Conservation (phyloP, 805 yeast species). For the Candida chilensis region DNA sequence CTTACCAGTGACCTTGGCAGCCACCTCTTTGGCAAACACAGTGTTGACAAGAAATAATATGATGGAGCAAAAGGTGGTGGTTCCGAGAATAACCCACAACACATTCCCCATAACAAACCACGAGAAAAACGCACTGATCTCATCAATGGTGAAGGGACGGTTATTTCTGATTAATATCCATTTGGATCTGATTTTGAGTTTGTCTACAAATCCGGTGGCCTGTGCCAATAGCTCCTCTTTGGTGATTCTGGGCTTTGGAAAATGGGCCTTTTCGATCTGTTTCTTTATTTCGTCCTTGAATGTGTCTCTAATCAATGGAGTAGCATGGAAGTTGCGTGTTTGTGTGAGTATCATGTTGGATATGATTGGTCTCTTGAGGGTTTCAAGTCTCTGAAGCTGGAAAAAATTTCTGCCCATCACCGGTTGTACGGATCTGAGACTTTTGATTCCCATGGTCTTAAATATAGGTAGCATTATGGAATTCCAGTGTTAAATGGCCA, state of each 20-base stretch:
- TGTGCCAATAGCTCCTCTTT: constrained; percentile 14
- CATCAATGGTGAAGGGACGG: constrained; percentile 39
- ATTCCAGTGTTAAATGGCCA: no score
- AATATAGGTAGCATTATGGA: no score
- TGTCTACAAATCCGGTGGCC: constrained; percentile 4
- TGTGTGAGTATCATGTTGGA: no score
- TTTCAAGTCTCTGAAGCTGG: no score
- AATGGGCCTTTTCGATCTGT: neutral
- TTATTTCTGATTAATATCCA: constrained; percentile 41
- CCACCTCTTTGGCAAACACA: constrained; percentile 13
- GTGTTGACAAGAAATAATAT: constrained; percentile 33
- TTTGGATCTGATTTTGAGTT: constrained; percentile 12
- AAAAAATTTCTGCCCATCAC: no score
- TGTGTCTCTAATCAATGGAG: no score
- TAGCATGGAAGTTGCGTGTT: no score
- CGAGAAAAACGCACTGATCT: constrained; percentile 43
- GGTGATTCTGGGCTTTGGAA: constrained; percentile 5
- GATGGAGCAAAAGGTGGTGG: constrained; percentile 45
- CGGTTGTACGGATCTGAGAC: no score
- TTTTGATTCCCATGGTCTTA: no score
- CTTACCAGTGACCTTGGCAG: constrained; percentile 10
- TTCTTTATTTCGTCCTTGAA: neutral
- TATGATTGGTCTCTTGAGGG: no score
- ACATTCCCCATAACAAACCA: constrained; percentile 52
- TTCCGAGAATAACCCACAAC: constrained; percentile 45